Evolutionary conservation across 495 filamentous ascomycete species (phyloP), one percentile per base, ranked within the genome.

Genomic region (Baudoinia panamericana): DNA sequence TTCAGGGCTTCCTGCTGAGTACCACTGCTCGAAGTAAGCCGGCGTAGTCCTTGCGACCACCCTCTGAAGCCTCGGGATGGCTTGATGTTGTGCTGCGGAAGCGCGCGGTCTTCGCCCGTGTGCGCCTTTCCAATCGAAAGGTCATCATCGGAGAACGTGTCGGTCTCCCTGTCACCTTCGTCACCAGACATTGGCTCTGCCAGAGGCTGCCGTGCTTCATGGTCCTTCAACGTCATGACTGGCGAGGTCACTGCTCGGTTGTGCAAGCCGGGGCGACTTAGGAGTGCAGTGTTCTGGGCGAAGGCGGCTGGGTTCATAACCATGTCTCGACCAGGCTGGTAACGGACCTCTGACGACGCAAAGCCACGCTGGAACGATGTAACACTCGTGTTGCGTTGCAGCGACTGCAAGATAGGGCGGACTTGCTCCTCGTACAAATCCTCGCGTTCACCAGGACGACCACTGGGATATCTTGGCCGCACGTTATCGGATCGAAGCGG

Each of bases 341-440:
- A 61, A 3, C 31, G 29, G 22, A 30, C 17, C n/a, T 78, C 70
- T 15, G 71, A 67, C 50, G 93, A 86, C 1, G 78, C 71, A 36
- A 93, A 87, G 29, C 82, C 82, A 51, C 82, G 88, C 43, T 94
- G 85, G 57, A 97, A 88, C 0, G 84, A 90, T 0, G 76, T 72
- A 3, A 74, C 69, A 25, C 78, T 84, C 17, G 73, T 69, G 12
- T 78, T 83, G 15, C 77, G 68, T 10, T 69, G 74, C 23, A 88
- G 69, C 0, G 82, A 87, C 49, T 85, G 83, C 12, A 96, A 63
- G 38, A 97, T 93, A 0, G 90, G 90, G 3, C 87, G 71, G 10
- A 88, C 92, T 52, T 93, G 81, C 54, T 88, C 88, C 54, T 96
- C 87, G 56, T 97, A 96, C 3, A 95, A 67, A 54, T 84, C 79